These are phyloP conservation scores for Puccinia polysora DNA, from an alignment of 1,284 basidiomycete species.

Conservation along the genomic window DNA sequence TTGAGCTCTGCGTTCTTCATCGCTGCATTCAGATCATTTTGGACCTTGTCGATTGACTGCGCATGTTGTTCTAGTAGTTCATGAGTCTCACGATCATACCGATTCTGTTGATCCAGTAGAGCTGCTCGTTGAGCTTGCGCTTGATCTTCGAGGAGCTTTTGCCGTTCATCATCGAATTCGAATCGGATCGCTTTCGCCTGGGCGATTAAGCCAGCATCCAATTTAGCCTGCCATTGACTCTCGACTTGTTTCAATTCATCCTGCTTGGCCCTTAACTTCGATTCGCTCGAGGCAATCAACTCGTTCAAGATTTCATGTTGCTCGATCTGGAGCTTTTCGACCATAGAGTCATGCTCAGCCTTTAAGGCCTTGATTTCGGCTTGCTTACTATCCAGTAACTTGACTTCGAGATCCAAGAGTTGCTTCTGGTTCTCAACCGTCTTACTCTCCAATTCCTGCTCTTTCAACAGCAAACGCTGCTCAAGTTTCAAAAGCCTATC, in stretches of 20 bases:
- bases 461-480: too few relatives aligned
- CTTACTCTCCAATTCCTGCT: constrained; percentile 12
- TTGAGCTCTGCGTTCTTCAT: too few relatives aligned
- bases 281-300: too few relatives aligned
- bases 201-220: too few relatives aligned
- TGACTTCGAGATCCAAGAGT: constrained; percentile 3
- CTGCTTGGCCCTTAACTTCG: too few relatives aligned
- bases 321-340: not conserved
- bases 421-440: constrained; percentile 5
- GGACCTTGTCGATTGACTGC: not conserved
- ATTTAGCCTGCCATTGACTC: too few relatives aligned
- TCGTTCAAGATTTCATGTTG: too few relatives aligned
- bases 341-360: not conserved
- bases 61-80: not conserved
- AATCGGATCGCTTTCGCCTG: not conserved
- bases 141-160: not conserved
- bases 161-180: not conserved
- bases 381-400: not conserved
- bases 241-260: too few relatives aligned
- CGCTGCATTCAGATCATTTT: too few relatives aligned
- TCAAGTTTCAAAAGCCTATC: too few relatives aligned
- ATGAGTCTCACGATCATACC: not conserved
- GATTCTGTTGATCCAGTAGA: too few relatives aligned
- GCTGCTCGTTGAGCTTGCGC: too few relatives aligned
- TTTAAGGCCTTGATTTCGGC: constrained; percentile 5